A percentile compares a stretch with the other conserved stretches of the same genome.
Conservation (phyloP, 495 filamentous ascomycete genomes). For the Xylaria acuta region DNA sequence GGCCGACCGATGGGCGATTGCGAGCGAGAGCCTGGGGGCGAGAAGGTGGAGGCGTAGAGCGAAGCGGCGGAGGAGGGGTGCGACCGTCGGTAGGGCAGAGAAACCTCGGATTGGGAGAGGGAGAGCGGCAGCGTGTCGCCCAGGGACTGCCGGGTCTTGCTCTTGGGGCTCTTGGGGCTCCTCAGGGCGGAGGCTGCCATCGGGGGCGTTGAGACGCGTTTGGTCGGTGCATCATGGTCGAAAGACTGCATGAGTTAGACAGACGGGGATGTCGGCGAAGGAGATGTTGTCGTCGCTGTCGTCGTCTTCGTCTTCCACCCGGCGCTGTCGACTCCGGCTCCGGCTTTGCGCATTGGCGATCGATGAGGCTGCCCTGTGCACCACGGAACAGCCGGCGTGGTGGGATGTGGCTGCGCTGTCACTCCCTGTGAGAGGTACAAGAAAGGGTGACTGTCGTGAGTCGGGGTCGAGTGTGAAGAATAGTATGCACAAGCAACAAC, state of each 20-base stretch:
- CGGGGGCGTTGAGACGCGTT: conserved; percentile 51
- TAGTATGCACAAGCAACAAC: background rate
- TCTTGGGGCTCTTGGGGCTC: conserved; percentile 30
- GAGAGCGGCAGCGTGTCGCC: conserved; percentile 42
- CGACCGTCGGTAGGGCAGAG: conserved; percentile 57
- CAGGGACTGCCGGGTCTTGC: conserved; percentile 44
- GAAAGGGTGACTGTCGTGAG: no score
- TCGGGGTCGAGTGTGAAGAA: background rate
- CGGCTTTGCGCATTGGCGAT: conserved; percentile 24
- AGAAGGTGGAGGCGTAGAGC: conserved; percentile 63
- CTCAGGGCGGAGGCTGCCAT: conserved; percentile 49
- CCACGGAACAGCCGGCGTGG: conserved; percentile 21
- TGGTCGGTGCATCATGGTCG: conserved; percentile 48
- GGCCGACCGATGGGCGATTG: conserved; percentile 64
- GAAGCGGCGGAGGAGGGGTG: conserved; percentile 66
- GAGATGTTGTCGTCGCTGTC: background rate
- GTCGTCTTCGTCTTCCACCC: background rate
- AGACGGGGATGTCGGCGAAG: background rate
- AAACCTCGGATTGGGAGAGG: conserved; percentile 50
- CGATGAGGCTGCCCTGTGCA: background rate
- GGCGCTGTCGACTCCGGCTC: conserved; percentile 2
- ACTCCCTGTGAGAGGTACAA: background rate
- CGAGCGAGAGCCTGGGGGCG: conserved; percentile 60
- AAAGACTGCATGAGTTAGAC: conserved; percentile 50
- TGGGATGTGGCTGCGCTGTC: conserved; percentile 5